Evolutionary conservation across 768 basidiomycete species (phyloP), one percentile per base, ranked within the genome.

Genomic region (Termitomyces heimii): DNA sequence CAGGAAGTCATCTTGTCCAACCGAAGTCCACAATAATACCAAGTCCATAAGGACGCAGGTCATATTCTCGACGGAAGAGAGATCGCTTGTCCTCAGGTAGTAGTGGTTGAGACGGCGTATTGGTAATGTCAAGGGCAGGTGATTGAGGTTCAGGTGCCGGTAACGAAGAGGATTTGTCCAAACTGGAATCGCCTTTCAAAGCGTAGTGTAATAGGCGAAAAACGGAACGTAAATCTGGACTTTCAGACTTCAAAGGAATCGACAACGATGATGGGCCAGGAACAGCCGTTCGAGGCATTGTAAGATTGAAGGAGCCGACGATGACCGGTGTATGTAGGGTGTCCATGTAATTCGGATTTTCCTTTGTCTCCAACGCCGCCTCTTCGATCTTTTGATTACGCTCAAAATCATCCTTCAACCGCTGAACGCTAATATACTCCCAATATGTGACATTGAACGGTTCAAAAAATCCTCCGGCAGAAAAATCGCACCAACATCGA

Each of bases 401-500:
- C 57, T 75, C 73, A 42, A 82, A 62, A 40, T 78, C 73, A 20
- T 73, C 68, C 55, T 67, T 76, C 57, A 73, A 66, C 48, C 74
- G 76, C 56, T 80, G 72, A 14, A 92, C 77, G 63, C 87, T 89
- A 56, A 78, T 68, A 60, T 71, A 69, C 66, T 93, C 91, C 91
- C 91, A 94, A 47, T 77, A 77, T 32, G 87, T 82, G 47, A 85
- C 75, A 60, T 92, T 86, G 71, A 85, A 92, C 7, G 89, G 86
- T 60, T 88, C 83, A 63, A 93, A 94, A 58, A 91, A 74, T 14
- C 79, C 77, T 18, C 76, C 76, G 18, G 75, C 72, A 20, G 84
- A 81, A 58, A 92, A 74, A 64, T 93, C 91, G 62, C 91, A 93
- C 92, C 92, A 94, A 66, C 92, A 94, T 46, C 90, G 83, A 63